Evolutionary conservation across 2,329 filamentous ascomycete genomes (phyloP).

Genomic region (Neofusicoccum ribis): DNA sequence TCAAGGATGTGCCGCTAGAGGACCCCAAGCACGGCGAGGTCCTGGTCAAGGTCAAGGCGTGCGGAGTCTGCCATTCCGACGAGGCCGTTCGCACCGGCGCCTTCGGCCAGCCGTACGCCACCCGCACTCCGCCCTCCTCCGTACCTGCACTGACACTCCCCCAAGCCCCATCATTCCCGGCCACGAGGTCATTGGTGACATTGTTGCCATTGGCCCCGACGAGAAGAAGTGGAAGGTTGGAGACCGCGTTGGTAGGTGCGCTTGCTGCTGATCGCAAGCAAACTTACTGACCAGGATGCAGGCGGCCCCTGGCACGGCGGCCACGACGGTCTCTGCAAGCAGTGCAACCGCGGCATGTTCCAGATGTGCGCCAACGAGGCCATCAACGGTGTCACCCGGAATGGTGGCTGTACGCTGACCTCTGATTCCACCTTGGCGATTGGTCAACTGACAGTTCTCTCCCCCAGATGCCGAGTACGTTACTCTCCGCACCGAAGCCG

Average conservation of each 20-base stretch:
- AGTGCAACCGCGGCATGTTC: slow-evolving; percentile 64
- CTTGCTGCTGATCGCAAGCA: too few relatives aligned
- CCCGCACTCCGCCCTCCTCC: background rate
- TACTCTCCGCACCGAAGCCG: slow-evolving; percentile 60
- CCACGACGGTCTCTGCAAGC: slow-evolving; percentile 61
- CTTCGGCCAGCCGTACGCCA: slow-evolving; percentile 52
- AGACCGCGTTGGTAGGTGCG: slow-evolving; percentile 59
- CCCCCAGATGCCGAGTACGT: slow-evolving; percentile 59
- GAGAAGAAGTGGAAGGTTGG: slow-evolving; percentile 63
- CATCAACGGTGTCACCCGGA: slow-evolving; percentile 65
- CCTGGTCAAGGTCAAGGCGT: slow-evolving; percentile 70
- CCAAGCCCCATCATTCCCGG: slow-evolving; percentile 60
- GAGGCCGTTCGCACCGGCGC: background rate
- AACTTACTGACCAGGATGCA: background rate
- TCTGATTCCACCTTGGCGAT: too few relatives aligned
- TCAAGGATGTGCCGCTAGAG: slow-evolving; percentile 62
- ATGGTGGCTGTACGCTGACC: slow-evolving; percentile 61
- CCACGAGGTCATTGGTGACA: slow-evolving; percentile 70
- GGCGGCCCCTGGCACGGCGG: slow-evolving; percentile 63
- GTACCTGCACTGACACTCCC: background rate
- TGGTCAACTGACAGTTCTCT: background rate
- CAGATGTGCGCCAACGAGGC: slow-evolving; percentile 66
- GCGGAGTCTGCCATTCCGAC: slow-evolving; percentile 71
- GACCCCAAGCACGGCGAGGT: slow-evolving; percentile 59
- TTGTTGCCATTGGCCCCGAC: slow-evolving; percentile 60